Conservation (phyloP, 192 early-diverging fungal species). For the Coemansia sp. region DNA sequence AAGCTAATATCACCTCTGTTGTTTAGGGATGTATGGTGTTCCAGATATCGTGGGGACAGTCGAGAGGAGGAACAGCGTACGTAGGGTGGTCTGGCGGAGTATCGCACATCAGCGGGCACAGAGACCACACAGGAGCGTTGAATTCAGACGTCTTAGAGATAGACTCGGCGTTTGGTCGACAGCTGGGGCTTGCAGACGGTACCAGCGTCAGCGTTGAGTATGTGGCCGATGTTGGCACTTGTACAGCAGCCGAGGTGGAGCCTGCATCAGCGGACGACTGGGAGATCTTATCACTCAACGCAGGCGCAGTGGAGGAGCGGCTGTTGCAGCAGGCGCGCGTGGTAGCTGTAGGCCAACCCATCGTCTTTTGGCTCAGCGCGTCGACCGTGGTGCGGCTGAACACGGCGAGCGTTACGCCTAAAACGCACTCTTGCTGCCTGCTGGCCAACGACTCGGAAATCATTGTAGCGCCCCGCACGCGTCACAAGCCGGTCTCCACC, state of each 20-base stretch:
- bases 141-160: constrained; percentile 60
- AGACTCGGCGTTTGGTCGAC: constrained; percentile 68
- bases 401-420: constrained; percentile 48
- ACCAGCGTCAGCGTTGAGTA: constrained; percentile 64
- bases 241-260: constrained; percentile 67
- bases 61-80: constrained; percentile 9
- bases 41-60: constrained; percentile 25
- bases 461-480: constrained; percentile 57
- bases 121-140: constrained; percentile 19
- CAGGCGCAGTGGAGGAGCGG: constrained; percentile 71
- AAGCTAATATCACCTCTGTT: background rate
- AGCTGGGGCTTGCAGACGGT: constrained; percentile 65
- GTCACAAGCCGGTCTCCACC: background rate
- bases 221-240: constrained; percentile 58
- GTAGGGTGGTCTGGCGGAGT: constrained; percentile 51
- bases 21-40: constrained; percentile 45
- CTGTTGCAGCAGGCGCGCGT: constrained; percentile 71
- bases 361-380: constrained; percentile 74
- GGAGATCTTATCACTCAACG: constrained; percentile 80
- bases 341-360: constrained; percentile 64
- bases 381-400: constrained; percentile 65
- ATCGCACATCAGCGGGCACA: constrained; percentile 14
- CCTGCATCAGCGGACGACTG: constrained; percentile 74
- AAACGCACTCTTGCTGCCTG: constrained; percentile 49
- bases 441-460: constrained; percentile 71